Evolutionary conservation across 306 rosid species (phyloP).

Genomic region (Sindora glabra): DNA sequence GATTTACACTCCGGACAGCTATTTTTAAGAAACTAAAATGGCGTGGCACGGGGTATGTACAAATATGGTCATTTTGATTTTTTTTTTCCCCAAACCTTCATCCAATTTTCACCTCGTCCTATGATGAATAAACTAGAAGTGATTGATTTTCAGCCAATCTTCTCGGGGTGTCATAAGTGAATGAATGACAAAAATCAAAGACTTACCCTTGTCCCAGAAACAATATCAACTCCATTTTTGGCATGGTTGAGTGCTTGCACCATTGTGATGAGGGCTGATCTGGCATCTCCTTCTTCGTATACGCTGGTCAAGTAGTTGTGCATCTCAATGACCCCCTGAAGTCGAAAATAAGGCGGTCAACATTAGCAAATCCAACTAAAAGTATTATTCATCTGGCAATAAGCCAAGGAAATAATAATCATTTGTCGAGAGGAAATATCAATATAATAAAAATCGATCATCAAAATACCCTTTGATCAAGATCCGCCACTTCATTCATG

Average conservation of each 20-base stretch:
- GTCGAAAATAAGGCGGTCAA: constrained; percentile 21
- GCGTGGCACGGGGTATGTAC: not conserved
- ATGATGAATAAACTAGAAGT: no score
- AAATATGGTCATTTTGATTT: no score
- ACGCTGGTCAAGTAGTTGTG: constrained; percentile 99
- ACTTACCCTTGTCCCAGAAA: constrained; percentile 88
- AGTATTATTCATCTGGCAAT: constrained; percentile 8
- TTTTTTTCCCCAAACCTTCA: no score
- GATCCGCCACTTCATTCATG: constrained; percentile 95
- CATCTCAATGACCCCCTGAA: constrained; percentile 98
- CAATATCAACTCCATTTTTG: constrained; percentile 95
- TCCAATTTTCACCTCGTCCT: no score
- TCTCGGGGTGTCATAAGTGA: no score
- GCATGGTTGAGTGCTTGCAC: constrained; percentile 99
- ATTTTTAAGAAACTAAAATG: not conserved
- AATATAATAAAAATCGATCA: not conserved
- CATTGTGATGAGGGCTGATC: constrained; percentile 98
- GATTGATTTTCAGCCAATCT: no score
- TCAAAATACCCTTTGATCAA: constrained; percentile 77
- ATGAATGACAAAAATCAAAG: not conserved
- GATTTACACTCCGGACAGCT: not conserved
- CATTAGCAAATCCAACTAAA: constrained; percentile 15
- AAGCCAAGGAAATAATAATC: not conserved
- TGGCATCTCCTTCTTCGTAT: constrained; percentile 97
- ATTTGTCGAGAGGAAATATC: constrained; percentile 9